Percentiles rank a stretch among this genome's conserved stretches.
Evolutionary conservation across 768 basidiomycete species (phyloP).

Genomic region (Cystobasidium tubakii): DNA sequence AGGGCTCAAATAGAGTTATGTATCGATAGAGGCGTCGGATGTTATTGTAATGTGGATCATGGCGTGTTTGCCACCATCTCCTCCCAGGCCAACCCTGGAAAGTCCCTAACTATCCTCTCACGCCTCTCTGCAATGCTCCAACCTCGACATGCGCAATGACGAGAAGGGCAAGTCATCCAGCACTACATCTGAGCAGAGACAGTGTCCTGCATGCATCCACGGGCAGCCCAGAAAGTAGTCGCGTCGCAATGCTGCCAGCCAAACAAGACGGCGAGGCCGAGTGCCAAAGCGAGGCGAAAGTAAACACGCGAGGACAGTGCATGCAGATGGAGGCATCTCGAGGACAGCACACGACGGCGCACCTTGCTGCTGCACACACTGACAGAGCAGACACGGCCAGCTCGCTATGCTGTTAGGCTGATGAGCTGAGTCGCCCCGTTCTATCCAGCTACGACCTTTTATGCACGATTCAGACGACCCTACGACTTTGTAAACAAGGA

Average conservation of each 20-base stretch:
- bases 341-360: background rate
- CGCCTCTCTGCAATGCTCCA: too few relatives aligned
- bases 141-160: too few relatives aligned
- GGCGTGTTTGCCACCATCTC: too few relatives aligned
- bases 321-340: background rate
- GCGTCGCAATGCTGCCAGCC: background rate
- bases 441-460: background rate
- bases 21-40: background rate
- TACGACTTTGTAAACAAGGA: slow-evolving; percentile 4
- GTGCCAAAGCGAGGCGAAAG: background rate
- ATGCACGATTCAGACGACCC: background rate
- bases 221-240: background rate
- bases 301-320: background rate
- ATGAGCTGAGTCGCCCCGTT: background rate
- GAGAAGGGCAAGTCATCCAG: too few relatives aligned
- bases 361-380: background rate
- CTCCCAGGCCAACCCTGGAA: too few relatives aligned
- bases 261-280: background rate
- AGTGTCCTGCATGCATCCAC: too few relatives aligned
- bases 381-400: too few relatives aligned
- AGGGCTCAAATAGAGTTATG: background rate
- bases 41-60: background rate
- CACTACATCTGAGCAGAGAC: too few relatives aligned
- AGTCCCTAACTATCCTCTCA: too few relatives aligned
- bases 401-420: background rate